These are phyloP conservation scores for Xeromyces bisporus DNA, from an alignment of 495 filamentous ascomycete genomes.

Conservation along the genomic window DNA sequence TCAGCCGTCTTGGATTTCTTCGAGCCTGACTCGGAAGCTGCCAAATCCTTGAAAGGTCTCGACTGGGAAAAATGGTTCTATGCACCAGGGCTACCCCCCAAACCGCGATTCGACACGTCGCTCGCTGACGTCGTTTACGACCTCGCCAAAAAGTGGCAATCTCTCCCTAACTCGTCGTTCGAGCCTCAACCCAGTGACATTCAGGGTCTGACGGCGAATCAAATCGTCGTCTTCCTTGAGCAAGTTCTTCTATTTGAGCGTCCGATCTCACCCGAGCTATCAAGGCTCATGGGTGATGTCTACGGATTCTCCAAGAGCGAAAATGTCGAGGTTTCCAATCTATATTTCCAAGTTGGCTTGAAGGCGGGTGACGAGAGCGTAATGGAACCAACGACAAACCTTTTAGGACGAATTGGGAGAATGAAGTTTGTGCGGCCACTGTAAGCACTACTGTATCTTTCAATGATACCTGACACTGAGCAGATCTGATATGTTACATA, in stretches of 20 bases:
- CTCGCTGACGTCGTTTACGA: slow-evolving; percentile 73
- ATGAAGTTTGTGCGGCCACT: slow-evolving; percentile 95
- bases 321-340: slow-evolving; percentile 70
- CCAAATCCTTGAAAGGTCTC: slow-evolving; percentile 46
- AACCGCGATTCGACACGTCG: slow-evolving; percentile 77
- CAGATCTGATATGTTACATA: slow-evolving; percentile 6
- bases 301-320: slow-evolving; percentile 53
- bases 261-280: slow-evolving; percentile 42
- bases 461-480: too few species aligned
- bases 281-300: slow-evolving; percentile 47
- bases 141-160: slow-evolving; percentile 65
- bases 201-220: slow-evolving; percentile 57
- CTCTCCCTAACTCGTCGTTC: slow-evolving; percentile 33
- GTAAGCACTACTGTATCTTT: slow-evolving; percentile 18
- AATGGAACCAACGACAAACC: slow-evolving; percentile 50
- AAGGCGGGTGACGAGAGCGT: slow-evolving; percentile 48
- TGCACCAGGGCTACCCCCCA: slow-evolving; percentile 67
- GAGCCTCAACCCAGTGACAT: slow-evolving; percentile 52
- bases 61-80: slow-evolving; percentile 89
- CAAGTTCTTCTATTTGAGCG: slow-evolving; percentile 43
- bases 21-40: slow-evolving; percentile 41
- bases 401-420: slow-evolving; percentile 66
- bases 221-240: slow-evolving; percentile 81
- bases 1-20: slow-evolving; percentile 76
- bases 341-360: slow-evolving; percentile 65